Evolutionary conservation across 768 basidiomycete species (phyloP), one percentile per base, ranked within the genome.

Genomic region (Gelatoporia subvermispora): DNA sequence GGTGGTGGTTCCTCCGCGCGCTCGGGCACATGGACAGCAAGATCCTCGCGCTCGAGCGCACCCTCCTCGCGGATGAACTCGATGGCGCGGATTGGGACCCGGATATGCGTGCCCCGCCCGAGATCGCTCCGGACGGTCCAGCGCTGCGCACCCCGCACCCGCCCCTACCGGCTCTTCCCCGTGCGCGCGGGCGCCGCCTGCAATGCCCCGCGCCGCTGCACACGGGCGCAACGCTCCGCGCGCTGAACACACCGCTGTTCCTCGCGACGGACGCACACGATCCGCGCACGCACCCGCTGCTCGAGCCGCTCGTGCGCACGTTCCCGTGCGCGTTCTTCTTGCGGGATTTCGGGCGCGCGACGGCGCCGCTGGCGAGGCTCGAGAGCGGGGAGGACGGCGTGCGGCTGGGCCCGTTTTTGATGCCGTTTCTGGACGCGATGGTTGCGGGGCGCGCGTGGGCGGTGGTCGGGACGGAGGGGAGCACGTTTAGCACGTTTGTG

Each of bases 401-500:
- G 22, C 57, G 45, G 25, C 60, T 88, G 54, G 70, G 59, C 17
- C 56, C 51, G 15, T 77, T 79, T 53, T 49, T 87, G 10, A 57
- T 77, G 18, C 84, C 87, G 2, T 77, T 88, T 49, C 56, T 91
- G 25, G 88, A 90, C 59, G 85, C 82, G 5, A 70, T 88, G 68
- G 76, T 93, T 24, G 76, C 79, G 15, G 77, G 78, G 2, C 72
- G 73, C 44, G 84, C 81, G 0, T 65, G 72, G 61, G 67, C 58
- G 15, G 74, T 88, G 24, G 77, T 83, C 0, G 86, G 85, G 2
- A 92, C 88, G 11, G 76, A 79, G 46, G 76, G 77, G 47, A 89
- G 86, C 57, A 90, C 89, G 24, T 91, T 88, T 55, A 85, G 84
- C 61, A 66, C 71, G 45, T 92, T 82, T 53, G 75, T 86, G 17